Percentiles rank a stretch among this genome's conserved stretches.
These are phyloP conservation scores for Ophiorrhiza pumila DNA, from an alignment of 257 asterid genomes.

Conservation along the genomic window DNA sequence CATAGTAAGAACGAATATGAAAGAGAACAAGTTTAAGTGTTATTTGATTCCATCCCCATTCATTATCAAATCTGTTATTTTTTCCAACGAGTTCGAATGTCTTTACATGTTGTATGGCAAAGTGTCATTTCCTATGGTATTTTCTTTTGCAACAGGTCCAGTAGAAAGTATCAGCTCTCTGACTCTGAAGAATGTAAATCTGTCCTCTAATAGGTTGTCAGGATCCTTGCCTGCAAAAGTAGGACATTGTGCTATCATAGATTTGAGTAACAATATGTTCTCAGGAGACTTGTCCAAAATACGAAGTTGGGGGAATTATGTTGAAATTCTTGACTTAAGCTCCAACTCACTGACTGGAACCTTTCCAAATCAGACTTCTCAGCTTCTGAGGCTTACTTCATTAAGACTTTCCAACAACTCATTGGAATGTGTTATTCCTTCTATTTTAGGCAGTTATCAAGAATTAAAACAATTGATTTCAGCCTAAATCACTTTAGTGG, in stretches of 20 bases:
- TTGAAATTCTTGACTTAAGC: constrained; percentile 64
- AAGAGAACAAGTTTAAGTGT: background rate
- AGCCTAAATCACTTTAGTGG: constrained; percentile 63
- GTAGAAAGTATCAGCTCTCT: constrained; percentile 49
- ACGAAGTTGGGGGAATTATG: constrained; percentile 75
- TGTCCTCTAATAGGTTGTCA: constrained; percentile 67
- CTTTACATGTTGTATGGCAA: background rate
- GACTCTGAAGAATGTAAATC: constrained; percentile 57
- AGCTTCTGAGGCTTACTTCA: constrained; percentile 71
- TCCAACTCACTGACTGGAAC: constrained; percentile 58
- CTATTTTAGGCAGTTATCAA: constrained; percentile 54
- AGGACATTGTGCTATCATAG: constrained; percentile 67
- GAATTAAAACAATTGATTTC: constrained; percentile 55
- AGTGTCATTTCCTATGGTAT: constrained; percentile 10
- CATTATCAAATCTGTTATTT: no score
- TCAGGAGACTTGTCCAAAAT: constrained; percentile 65
- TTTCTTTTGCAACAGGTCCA: constrained; percentile 58
- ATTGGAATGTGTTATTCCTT: constrained; percentile 61
- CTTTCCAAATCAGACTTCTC: constrained; percentile 57
- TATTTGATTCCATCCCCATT: background rate
- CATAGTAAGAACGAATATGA: background rate
- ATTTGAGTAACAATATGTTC: constrained; percentile 66
- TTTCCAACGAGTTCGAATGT: background rate
- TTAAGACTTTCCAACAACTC: constrained; percentile 73
- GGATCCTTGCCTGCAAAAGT: constrained; percentile 68